Conservation (phyloP, 768 basidiomycete genomes). For the Udeniomyces megalosporus region DNA sequence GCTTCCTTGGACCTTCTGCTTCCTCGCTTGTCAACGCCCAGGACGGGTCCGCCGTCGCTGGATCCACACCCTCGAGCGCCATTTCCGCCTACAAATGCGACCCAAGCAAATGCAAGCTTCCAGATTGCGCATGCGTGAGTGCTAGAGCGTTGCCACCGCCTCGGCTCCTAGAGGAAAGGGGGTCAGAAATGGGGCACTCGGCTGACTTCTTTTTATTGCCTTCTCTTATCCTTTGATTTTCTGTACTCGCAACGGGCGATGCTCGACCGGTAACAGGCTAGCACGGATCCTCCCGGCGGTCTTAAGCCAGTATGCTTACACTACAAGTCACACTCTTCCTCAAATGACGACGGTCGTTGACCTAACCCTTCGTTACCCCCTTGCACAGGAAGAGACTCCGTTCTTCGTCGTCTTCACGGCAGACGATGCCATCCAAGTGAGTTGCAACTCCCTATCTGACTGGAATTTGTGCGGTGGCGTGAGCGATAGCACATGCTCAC, state of each 20-base stretch:
- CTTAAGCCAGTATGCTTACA: neutral
- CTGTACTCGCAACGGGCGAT: too few species aligned
- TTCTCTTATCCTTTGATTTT: slow-evolving; percentile 17
- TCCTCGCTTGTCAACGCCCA: neutral
- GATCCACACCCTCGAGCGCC: neutral
- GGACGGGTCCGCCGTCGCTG: neutral
- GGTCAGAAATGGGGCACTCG: neutral
- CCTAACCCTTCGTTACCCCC: too few species aligned
- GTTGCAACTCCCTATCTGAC: too few species aligned
- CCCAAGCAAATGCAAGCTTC: slow-evolving; percentile 45
- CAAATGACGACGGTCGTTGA: too few species aligned
- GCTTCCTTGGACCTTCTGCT: neutral
- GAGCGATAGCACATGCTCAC: too few species aligned
- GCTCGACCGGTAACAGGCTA: too few species aligned
- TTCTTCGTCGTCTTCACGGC: slow-evolving; percentile 46
- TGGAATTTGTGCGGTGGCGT: too few species aligned
- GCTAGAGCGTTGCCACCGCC: too few species aligned
- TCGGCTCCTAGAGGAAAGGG: neutral
- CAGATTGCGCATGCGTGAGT: slow-evolving; percentile 37
- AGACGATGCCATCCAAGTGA: slow-evolving; percentile 42
- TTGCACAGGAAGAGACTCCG: too few species aligned
- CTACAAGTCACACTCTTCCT: neutral
- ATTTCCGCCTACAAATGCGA: slow-evolving; percentile 55
- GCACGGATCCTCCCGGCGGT: slow-evolving; percentile 48
- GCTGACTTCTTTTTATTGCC: neutral